A percentile compares a stretch with the other conserved stretches of the same genome.
These are phyloP conservation scores for Microdochium bolleyi DNA, from an alignment of 2,329 filamentous ascomycete species.

Conservation along the genomic window DNA sequence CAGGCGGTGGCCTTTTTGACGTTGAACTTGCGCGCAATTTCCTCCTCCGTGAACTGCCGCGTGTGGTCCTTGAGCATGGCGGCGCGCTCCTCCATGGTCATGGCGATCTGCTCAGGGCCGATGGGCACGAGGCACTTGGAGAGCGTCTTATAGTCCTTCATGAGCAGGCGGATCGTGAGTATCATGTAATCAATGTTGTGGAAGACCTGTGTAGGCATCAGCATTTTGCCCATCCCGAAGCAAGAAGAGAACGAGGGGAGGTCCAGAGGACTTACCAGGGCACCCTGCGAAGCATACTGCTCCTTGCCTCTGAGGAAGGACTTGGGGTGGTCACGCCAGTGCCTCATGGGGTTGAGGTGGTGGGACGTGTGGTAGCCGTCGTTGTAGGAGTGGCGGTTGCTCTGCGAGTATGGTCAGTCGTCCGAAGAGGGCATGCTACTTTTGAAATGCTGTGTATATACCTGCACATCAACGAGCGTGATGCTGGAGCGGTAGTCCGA, in stretches of 20 bases:
- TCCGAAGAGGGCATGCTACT: too few species aligned
- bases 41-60: slow-evolving; percentile 55
- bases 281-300: slow-evolving; percentile 57
- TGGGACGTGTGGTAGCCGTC: slow-evolving; percentile 79
- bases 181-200: slow-evolving; percentile 76
- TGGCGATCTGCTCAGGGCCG: slow-evolving; percentile 53
- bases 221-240: too few species aligned
- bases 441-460: too few species aligned
- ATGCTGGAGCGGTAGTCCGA: slow-evolving; percentile 75
- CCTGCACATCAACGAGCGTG: slow-evolving; percentile 70
- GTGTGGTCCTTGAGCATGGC: slow-evolving; percentile 58
- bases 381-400: slow-evolving; percentile 76
- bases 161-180: slow-evolving; percentile 60
- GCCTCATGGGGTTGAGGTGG: slow-evolving; percentile 68
- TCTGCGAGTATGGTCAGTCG: slow-evolving; percentile 35
- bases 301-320: slow-evolving; percentile 64
- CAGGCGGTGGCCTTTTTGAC: background rate
- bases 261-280: slow-evolving; percentile 35
- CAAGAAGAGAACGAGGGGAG: too few species aligned
- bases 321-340: slow-evolving; percentile 74
- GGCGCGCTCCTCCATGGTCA: slow-evolving; percentile 56
- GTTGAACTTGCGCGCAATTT: slow-evolving; percentile 51
- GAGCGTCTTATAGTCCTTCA: slow-evolving; percentile 63
- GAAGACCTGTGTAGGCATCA: slow-evolving; percentile 55
- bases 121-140: slow-evolving; percentile 68